Evolutionary conservation across 345 rosid species (phyloP).

Genomic region (Excoecaria cochinchinensis): DNA sequence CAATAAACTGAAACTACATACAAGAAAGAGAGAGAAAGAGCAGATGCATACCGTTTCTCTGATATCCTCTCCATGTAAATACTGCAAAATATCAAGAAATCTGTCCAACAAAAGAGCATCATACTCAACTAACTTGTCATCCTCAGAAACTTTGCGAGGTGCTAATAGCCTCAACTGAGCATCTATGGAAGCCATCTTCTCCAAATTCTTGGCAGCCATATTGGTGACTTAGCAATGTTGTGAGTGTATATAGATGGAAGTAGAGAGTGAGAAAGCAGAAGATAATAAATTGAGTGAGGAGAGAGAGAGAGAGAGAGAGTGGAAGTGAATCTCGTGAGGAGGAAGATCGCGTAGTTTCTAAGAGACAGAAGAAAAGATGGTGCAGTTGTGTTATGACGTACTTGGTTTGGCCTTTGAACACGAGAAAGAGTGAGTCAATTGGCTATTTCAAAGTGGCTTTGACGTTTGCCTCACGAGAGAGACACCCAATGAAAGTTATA

Average conservation of each 20-base stretch:
- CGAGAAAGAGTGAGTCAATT: background rate
- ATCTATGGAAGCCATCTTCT: slow-evolving; percentile 32
- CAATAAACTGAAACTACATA: too few relatives aligned
- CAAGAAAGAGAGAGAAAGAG: background rate
- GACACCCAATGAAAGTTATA: background rate
- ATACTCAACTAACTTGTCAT: slow-evolving; percentile 33
- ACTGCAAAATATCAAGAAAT: slow-evolving; percentile 31
- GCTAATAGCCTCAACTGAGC: slow-evolving; percentile 33
- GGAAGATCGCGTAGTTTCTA: slow-evolving; percentile 4
- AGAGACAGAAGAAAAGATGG: background rate
- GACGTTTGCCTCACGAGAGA: background rate
- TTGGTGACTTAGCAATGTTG: too few relatives aligned
- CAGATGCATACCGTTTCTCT: slow-evolving; percentile 21
- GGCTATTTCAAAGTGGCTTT: background rate
- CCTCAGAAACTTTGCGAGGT: slow-evolving; percentile 31
- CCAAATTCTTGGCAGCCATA: slow-evolving; percentile 26
- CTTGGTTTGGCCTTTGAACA: background rate
- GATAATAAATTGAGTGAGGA: background rate
- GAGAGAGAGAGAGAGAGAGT: background rate
- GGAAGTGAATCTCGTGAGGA: slow-evolving; percentile 6
- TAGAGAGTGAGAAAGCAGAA: background rate
- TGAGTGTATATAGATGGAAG: background rate
- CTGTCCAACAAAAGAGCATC: slow-evolving; percentile 34
- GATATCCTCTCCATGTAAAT: slow-evolving; percentile 31
- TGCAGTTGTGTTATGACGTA: too few relatives aligned